Evolutionary conservation across 306 rosid genomes (phyloP).

Genomic region (Spatholobus suberectus): DNA sequence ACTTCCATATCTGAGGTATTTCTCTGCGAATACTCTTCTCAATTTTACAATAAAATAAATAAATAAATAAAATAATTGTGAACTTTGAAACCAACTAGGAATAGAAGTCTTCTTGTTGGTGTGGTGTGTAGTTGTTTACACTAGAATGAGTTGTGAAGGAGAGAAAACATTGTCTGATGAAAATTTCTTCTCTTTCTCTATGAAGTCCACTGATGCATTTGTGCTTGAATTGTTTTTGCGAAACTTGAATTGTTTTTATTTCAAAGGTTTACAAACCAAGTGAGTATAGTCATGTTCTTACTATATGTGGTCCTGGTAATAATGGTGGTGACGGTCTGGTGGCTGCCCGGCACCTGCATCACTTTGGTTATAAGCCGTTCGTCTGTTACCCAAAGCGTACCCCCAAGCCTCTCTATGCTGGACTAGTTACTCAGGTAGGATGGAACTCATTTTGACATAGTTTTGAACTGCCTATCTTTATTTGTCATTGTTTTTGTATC

Average conservation of each 20-base stretch:
- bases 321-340: conserved; percentile 98
- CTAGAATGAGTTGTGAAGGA: not conserved
- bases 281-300: conserved; percentile 76
- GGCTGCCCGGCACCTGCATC: conserved; percentile 92
- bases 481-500: not conserved
- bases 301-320: conserved; percentile 96
- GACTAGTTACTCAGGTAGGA: conserved; percentile 89
- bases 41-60: not conserved
- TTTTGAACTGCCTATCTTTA: not conserved
- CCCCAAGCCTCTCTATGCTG: conserved; percentile 80
- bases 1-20: conserved; percentile 86
- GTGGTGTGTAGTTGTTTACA: not conserved
- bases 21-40: not conserved
- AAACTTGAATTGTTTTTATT: no score
- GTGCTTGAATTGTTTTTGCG: conserved; percentile 33
- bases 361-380: conserved; percentile 80
- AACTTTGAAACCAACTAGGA: not conserved
- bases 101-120: not conserved
- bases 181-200: conserved; percentile 8
- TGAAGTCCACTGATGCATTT: not conserved
- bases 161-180: not conserved
- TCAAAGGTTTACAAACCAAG: conserved; percentile 72
- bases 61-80: not conserved
- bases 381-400: conserved; percentile 91
- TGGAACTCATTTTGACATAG: conserved; percentile 26